Conservation (phyloP, 441 rosid genomes). For the Populus hybrid region DNA sequence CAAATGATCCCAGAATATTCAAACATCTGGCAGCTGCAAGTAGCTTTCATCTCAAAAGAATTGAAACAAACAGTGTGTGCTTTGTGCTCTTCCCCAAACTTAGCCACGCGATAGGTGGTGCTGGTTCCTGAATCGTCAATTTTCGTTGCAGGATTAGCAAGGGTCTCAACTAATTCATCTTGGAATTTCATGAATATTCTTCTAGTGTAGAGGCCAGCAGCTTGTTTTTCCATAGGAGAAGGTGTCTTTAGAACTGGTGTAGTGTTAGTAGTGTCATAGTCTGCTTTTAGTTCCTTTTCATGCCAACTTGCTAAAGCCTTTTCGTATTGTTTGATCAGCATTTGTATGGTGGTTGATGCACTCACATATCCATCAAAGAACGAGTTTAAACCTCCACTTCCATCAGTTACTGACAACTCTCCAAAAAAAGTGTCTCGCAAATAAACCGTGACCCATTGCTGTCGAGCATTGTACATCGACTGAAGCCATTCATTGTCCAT, state of each 20-base stretch:
- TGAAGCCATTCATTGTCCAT: constrained; percentile 69
- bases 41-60: constrained; percentile 63
- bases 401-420: constrained; percentile 40
- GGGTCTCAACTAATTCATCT: constrained; percentile 72
- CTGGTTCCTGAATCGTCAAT: constrained; percentile 49
- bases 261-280: constrained; percentile 58
- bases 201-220: constrained; percentile 61
- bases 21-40: constrained; percentile 81
- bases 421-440: constrained; percentile 64
- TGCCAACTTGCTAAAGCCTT: constrained; percentile 57
- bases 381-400: constrained; percentile 34
- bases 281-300: constrained; percentile 72
- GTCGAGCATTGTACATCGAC: too few species aligned
- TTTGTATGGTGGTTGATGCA: constrained; percentile 48
- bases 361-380: constrained; percentile 67
- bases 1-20: constrained; percentile 72
- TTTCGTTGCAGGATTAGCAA: constrained; percentile 57
- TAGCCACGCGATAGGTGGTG: constrained; percentile 54
- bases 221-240: constrained; percentile 89
- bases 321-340: constrained; percentile 54
- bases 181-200: constrained; percentile 63
- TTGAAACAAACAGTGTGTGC: constrained; percentile 58
- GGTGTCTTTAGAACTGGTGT: constrained; percentile 60
- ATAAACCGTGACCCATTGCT: constrained; percentile 71
- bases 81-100: constrained; percentile 58